Evolutionary conservation across 73 alveolate species (phyloP).

Genomic region (Paramecium pentaurelia): DNA sequence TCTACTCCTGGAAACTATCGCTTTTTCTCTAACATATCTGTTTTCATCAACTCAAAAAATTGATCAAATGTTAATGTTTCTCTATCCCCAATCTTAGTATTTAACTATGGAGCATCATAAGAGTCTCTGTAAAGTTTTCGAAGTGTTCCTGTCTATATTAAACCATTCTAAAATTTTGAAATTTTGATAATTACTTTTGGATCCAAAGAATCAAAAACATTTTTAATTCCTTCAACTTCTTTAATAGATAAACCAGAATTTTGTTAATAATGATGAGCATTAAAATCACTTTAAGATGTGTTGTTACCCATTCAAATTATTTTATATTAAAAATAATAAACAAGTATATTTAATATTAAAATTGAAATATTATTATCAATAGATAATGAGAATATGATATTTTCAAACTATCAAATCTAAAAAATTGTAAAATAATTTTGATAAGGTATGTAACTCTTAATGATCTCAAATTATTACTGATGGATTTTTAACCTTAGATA

Average conservation of each 20-base stretch:
- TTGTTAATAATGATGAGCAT: neutral
- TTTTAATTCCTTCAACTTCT: conserved; percentile 19
- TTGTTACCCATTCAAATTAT: conserved; percentile 34
- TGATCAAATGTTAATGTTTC: conserved; percentile 42
- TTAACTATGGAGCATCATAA: conserved; percentile 44
- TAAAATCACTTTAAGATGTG: neutral
- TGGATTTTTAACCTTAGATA: too few species aligned
- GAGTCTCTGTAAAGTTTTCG: conserved; percentile 29
- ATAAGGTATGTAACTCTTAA: too few species aligned
- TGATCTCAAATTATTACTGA: too few species aligned
- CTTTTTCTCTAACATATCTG: conserved; percentile 24
- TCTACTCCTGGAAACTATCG: conserved; percentile 20
- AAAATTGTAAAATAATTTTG: too few species aligned
- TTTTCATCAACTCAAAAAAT: conserved; percentile 31
- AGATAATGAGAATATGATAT: neutral
- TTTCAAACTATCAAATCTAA: neutral
- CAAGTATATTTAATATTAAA: neutral
- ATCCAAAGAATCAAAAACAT: conserved; percentile 31
- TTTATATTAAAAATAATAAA: neutral
- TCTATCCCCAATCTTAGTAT: conserved; percentile 24
- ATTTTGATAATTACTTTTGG: neutral
- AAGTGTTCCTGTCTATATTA: neutral
- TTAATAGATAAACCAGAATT: conserved; percentile 13
- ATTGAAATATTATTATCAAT: neutral
- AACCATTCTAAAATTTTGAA: conserved; percentile 7